These are phyloP conservation scores for Umbelopsis isabellina DNA, from an alignment of 192 early-diverging fungal genomes.

Conservation along the genomic window DNA sequence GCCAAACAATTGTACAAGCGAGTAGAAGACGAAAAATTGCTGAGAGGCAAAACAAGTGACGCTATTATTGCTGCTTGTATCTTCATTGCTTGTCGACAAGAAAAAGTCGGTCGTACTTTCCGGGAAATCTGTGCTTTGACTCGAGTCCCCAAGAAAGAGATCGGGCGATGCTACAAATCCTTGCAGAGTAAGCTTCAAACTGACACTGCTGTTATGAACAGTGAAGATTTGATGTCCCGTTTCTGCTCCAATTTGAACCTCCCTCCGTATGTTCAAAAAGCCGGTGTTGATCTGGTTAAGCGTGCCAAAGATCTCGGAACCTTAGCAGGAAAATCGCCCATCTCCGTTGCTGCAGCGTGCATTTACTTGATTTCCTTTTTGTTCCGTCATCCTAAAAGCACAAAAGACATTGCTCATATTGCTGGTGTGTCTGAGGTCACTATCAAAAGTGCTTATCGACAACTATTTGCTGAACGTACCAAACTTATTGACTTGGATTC, in stretches of 20 bases:
- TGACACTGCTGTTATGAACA: slow-evolving; percentile 65
- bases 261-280: slow-evolving; percentile 65
- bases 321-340: slow-evolving; percentile 88
- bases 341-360: slow-evolving; percentile 90
- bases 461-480: slow-evolving; percentile 61
- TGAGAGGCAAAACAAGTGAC: slow-evolving; percentile 81
- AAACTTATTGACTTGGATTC: slow-evolving; percentile 54
- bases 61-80: slow-evolving; percentile 90
- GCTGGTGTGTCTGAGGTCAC: slow-evolving; percentile 95
- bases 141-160: slow-evolving; percentile 91
- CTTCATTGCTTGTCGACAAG: slow-evolving; percentile 89
- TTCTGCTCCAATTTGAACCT: slow-evolving; percentile 82
- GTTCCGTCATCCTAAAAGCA: slow-evolving; percentile 65
- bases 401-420: slow-evolving; percentile 79
- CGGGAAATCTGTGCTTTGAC: slow-evolving; percentile 92
- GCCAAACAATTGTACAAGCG: slow-evolving; percentile 90
- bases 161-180: slow-evolving; percentile 82
- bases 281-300: slow-evolving; percentile 71
- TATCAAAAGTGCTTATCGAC: slow-evolving; percentile 83
- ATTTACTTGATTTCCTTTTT: slow-evolving; percentile 87
- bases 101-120: slow-evolving; percentile 85
- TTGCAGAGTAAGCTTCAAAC: slow-evolving; percentile 62
- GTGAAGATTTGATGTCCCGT: slow-evolving; percentile 75
- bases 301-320: slow-evolving; percentile 79
- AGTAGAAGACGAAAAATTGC: slow-evolving; percentile 80